Percentiles rank a stretch among this genome's conserved stretches.
Conservation (phyloP, 371 early-diverging fungal species). For the Funneliformis caledonium region DNA sequence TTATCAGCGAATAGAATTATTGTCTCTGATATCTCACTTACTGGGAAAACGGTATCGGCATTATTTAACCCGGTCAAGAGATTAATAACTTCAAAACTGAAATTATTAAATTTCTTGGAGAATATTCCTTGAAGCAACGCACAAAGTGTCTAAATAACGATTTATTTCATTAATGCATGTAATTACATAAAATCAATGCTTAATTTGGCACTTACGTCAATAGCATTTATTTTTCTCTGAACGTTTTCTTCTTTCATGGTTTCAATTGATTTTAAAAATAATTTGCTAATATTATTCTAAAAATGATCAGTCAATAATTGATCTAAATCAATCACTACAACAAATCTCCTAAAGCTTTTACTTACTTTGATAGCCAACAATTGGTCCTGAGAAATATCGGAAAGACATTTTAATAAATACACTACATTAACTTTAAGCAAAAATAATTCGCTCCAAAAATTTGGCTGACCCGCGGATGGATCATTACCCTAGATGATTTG, state of each 20-base stretch:
- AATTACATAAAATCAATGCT: not conserved
- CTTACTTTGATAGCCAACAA: constrained; percentile 43
- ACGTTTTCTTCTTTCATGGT: constrained; percentile 35
- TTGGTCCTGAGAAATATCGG: constrained; percentile 47
- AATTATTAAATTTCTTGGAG: constrained; percentile 51
- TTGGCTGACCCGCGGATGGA: constrained; percentile 40
- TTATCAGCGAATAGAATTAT: not conserved
- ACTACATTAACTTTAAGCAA: constrained; percentile 50
- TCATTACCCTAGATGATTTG: constrained; percentile 43
- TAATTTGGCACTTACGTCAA: not conserved
- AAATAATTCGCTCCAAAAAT: constrained; percentile 54
- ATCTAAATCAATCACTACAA: not conserved
- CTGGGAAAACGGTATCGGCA: constrained; percentile 48
- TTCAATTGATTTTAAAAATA: constrained; percentile 36
- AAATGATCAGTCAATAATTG: not conserved
- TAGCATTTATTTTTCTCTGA: constrained; percentile 27
- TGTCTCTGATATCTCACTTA: not conserved
- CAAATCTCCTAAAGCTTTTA: constrained; percentile 39
- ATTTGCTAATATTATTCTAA: constrained; percentile 39
- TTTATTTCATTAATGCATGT: not conserved
- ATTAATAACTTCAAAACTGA: constrained; percentile 52
- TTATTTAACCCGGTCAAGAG: constrained; percentile 53
- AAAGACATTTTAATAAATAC: constrained; percentile 43
- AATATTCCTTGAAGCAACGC: constrained; percentile 49
- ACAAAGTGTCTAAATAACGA: constrained; percentile 41